These are phyloP conservation scores for Blastobotrys terrestris DNA, from an alignment of 805 yeast genomes.

Conservation along the genomic window DNA sequence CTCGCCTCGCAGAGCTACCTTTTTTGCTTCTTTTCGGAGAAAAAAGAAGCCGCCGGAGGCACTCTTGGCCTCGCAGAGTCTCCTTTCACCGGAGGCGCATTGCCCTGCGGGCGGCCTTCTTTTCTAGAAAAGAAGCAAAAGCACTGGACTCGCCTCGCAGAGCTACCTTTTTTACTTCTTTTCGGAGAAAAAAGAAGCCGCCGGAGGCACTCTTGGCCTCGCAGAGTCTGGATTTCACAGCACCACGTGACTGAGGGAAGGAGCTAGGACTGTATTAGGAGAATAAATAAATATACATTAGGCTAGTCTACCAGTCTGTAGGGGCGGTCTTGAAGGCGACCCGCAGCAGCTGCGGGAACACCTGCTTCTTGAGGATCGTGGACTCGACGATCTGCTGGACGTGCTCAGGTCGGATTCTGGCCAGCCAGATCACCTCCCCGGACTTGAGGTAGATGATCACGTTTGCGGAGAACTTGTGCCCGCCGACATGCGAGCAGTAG, in stretches of 20 bases:
- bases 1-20: no score
- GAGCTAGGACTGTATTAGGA: no score
- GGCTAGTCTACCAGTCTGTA: constrained; percentile 24
- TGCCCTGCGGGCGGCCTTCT: not conserved
- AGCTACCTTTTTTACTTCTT: not conserved
- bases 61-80: no score
- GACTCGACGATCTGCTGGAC: constrained; percentile 70
- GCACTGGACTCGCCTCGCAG: not conserved
- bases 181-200: not conserved
- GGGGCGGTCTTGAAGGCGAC: constrained; percentile 30
- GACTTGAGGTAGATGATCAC: constrained; percentile 65
- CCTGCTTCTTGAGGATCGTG: constrained; percentile 60
- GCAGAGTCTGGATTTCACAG: no score
- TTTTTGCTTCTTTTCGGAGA: no score
- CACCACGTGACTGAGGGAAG: no score
- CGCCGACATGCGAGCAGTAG: constrained; percentile 85
- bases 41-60: no score
- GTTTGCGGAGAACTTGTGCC: constrained; percentile 92
- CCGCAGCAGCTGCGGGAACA: constrained; percentile 67
- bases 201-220: not conserved
- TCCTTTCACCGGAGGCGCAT: no score
- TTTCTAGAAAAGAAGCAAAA: not conserved
- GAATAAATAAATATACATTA: no score
- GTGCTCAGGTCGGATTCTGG: constrained; percentile 73
- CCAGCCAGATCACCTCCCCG: constrained; percentile 84